Base-by-base conservation (phyloP, 352 stramenopile species). In the Phytophthora hybrid region DNA sequence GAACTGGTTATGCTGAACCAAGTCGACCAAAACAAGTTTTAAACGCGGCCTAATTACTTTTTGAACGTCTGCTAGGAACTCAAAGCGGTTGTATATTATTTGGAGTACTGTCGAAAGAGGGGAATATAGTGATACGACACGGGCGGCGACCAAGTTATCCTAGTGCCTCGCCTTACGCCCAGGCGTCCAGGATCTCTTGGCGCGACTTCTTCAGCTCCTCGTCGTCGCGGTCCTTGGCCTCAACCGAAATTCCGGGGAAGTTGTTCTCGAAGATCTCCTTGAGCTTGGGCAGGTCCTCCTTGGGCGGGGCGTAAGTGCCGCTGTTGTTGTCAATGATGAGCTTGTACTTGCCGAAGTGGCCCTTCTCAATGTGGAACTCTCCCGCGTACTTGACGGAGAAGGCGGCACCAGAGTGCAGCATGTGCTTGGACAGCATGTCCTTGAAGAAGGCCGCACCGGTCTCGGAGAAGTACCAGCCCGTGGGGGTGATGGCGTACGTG, bases 311-410 rank as follows among this genome's bases (percentile, higher is more conserved):
- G 31, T 82, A 82, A 2, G 75, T 82, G 29, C 75, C 71, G 63
- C 75, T 82, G 57, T 82, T 82, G 59, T 82, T 82, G 71, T 82
- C 75, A 47, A 82, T 79, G 8, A 82, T 31, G 10, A 82, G 39
- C 44, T 77, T 79, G 59, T 47, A 54, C 16, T 73, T 53, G 11
- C 67, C 71, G 1, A 64, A 44, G n/a, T 19, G 21, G 0, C 23
- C 47, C 59, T 77, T 64, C 31, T 82, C 63, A 34, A 82, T 68
- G 59, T 69, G 71, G 59, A 82, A 82, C 44, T 82, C 75, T 5
- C 71, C 75, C 0, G 75, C 71, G 31, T 78, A 81, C 51, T 76
- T 81, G 62, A 82, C 75, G 11, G 61, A 69, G 23, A 79, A 74
- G 31, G 54, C 37, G 6, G 71, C 71, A 5, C 72, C 60, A 0